A percentile compares a stretch with the other conserved stretches of the same genome.
Evolutionary conservation across 768 basidiomycete genomes (phyloP).

Genomic region (Tulasnella sp.): DNA sequence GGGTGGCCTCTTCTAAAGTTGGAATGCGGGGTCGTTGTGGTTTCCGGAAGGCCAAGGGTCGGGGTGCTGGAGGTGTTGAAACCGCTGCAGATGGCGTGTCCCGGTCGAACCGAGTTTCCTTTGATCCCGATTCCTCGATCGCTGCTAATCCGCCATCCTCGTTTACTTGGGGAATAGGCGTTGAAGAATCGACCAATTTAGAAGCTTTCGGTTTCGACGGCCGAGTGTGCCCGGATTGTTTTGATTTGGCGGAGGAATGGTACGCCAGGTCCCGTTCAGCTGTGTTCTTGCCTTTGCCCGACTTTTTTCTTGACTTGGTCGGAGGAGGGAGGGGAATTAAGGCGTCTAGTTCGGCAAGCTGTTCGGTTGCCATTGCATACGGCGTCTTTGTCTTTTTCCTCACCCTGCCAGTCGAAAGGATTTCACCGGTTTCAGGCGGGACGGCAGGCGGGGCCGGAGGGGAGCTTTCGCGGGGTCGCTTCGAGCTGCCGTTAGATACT

Average conservation of each 20-base stretch:
- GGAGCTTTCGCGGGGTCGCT: constrained; percentile 11
- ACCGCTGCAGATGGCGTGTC: background rate
- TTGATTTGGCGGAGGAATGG: constrained; percentile 24
- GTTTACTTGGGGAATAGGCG: background rate
- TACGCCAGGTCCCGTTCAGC: constrained; percentile 20
- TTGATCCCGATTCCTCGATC: background rate
- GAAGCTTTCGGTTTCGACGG: constrained; percentile 18
- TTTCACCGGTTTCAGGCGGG: background rate
- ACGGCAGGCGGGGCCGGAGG: background rate
- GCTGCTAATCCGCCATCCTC: background rate
- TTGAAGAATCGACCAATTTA: background rate
- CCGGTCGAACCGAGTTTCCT: background rate
- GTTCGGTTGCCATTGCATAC: constrained; percentile 26
- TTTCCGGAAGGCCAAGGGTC: background rate
- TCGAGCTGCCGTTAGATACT: background rate
- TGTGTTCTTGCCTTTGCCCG: constrained; percentile 18
- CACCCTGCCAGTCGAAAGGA: constrained; percentile 25
- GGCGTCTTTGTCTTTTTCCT: constrained; percentile 32
- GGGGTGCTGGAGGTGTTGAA: background rate
- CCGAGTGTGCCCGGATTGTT: constrained; percentile 15
- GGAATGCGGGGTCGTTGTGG: constrained; percentile 28
- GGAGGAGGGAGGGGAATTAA: constrained; percentile 21
- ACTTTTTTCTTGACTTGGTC: constrained; percentile 15
- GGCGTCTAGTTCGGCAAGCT: constrained; percentile 20
- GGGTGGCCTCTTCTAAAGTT: constrained; percentile 22